Base-by-base conservation (phyloP, 1,284 basidiomycete species). In the Rhodotorula sp. region DNA sequence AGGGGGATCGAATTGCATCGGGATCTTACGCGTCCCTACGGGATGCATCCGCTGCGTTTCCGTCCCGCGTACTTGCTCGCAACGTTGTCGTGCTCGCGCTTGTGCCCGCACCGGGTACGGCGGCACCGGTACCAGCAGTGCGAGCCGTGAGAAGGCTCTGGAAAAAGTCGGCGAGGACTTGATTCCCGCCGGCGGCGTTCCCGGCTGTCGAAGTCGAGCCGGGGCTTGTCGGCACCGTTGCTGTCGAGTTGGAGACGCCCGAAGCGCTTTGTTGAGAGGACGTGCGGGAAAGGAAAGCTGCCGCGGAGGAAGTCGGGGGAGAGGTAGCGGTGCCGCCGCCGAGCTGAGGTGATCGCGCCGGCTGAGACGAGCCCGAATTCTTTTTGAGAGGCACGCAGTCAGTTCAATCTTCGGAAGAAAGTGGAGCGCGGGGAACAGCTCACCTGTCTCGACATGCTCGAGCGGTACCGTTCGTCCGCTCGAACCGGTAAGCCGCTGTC, bases 141-240 rank as follows among this genome's bases (percentile, higher is more conserved):
- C 66, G n/a, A n/a, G 68, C 68, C 7, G 72, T 73, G 15, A 93
- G 81, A 77, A 93, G 80, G 71, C 88, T 90, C 82, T 91, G 87
- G 87, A 93, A 93, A 84, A 93, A 93, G 79, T 90, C 89, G 76
- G 91, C 89, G 71, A 93, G 79, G 12, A 92, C 89, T 79, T 92
- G 90, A 77, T 92, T 89, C 72, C 71, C 71, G 16, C 73, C 74
- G 8, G 75, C 64, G 7, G 77, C 67, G 18, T 60, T 49, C 7
- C 61, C 68, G 77, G 79, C 38, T 75, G 80, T n/a, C 75, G 73
- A 43, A 12, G 38, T 38, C 77, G 71, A 23, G 67, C 72, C 47
- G 76, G 76, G 34, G 4, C 60, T 23, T 7, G 38, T 43, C 58
- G 58, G 43, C 58, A 45, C 38, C n/a, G 58, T 60, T 5, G 58